phyloP scores from a whole-genome alignment of 2,329 filamentous ascomycete genomes.

The Neophaeococcomyces mojaviensis region DNA sequence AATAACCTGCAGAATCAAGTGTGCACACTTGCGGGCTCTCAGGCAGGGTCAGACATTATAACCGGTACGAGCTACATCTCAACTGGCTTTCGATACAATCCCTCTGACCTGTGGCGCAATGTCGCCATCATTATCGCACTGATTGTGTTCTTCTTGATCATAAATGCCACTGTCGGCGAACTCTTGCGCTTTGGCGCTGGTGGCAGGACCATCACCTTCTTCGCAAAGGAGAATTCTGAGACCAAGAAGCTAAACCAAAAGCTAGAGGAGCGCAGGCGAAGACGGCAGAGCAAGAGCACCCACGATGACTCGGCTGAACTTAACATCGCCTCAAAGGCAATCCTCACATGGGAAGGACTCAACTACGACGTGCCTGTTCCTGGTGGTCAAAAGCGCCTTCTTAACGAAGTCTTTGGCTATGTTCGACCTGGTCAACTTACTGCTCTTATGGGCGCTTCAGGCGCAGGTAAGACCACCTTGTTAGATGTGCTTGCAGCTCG shows the following conservation, averaged over 20 bases:
- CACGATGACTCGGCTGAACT: constrained; percentile 38
- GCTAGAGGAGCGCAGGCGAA: constrained; percentile 34
- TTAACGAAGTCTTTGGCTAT: constrained; percentile 43
- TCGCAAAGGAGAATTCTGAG: constrained; percentile 33
- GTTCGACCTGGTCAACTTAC: constrained; percentile 44
- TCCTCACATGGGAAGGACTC: constrained; percentile 48
- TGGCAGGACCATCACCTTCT: constrained; percentile 36
- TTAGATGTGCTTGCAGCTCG: constrained; percentile 65
- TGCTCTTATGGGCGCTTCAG: constrained; percentile 47
- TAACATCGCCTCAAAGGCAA: constrained; percentile 47
- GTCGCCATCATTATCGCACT: constrained; percentile 34
- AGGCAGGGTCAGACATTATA: constrained; percentile 56
- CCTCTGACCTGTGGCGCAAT: constrained; percentile 62
- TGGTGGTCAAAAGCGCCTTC: constrained; percentile 37
- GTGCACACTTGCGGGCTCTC: constrained; percentile 70
- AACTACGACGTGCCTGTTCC: constrained; percentile 44
- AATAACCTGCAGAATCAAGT: constrained; percentile 65
- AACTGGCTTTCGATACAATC: constrained; percentile 59
- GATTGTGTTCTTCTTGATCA: constrained; percentile 29
- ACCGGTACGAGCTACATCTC: constrained; percentile 63
- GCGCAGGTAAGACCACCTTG: constrained; percentile 80
- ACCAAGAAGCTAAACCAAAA: constrained; percentile 31
- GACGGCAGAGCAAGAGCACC: constrained; percentile 28
- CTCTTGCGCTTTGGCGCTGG: constrained; percentile 33
- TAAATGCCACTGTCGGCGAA: constrained; percentile 35